phyloP scores from a whole-genome alignment of 495 filamentous ascomycete genomes.

The Aspergillus nanangensis region DNA sequence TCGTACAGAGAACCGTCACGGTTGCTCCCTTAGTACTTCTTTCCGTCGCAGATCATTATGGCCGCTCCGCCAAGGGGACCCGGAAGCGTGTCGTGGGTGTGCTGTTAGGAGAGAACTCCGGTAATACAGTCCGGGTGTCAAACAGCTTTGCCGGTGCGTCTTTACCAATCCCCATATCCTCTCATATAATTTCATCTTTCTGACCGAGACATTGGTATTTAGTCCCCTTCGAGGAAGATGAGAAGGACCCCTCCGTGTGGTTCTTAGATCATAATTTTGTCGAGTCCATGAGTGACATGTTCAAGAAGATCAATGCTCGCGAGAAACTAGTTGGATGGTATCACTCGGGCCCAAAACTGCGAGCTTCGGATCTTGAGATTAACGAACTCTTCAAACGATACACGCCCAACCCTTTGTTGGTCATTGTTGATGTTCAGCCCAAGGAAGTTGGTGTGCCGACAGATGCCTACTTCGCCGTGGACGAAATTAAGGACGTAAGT shows the following conservation, averaged over 20 bases:
- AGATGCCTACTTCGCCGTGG: constrained; percentile 98
- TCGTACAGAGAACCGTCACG: constrained; percentile 89
- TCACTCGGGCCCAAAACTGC: constrained; percentile 94
- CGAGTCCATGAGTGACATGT: constrained; percentile 99
- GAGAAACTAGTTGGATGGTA: constrained; percentile 99
- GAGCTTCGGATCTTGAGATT: constrained; percentile 96
- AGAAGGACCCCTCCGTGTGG: constrained; percentile 97
- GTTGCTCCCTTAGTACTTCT: constrained; percentile 97
- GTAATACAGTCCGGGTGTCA: constrained; percentile 91
- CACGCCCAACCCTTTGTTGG: constrained; percentile 90
- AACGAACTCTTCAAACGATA: constrained; percentile 99
- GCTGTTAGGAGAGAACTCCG: constrained; percentile 90
- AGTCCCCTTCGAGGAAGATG: constrained; percentile 99
- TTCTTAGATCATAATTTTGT: constrained; percentile 99
- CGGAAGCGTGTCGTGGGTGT: constrained; percentile 95
- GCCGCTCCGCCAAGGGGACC: constrained; percentile 83
- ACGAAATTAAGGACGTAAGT: constrained; percentile 99
- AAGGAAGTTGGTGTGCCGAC: constrained; percentile 98
- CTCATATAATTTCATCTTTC: no score
- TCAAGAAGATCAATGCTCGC: constrained; percentile 98
- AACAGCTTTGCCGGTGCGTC: constrained; percentile 94
- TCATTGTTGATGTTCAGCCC: constrained; percentile 98
- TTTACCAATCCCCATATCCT: constrained; percentile 7
- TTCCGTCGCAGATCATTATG: constrained; percentile 97
- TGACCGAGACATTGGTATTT: constrained; percentile 6